Evolutionary conservation across 768 basidiomycete species (phyloP), one percentile per base, ranked within the genome.

Genomic region (Mycena haematopus): DNA sequence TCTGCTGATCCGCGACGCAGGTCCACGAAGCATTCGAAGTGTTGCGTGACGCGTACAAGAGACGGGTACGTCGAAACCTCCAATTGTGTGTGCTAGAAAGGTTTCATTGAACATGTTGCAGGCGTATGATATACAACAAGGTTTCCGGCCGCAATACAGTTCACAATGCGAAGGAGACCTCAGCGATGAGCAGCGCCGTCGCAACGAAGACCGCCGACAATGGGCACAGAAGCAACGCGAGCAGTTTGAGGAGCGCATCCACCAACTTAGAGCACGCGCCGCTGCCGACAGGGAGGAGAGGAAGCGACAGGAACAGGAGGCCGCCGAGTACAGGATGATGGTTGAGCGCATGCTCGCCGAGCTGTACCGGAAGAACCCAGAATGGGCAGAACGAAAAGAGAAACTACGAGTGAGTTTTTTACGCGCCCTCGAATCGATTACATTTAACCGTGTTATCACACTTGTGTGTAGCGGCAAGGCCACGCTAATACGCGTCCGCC

Each of bases 1-100:
- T 65, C 33, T 50, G n/a, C 52, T 46, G 56, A 69, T 57, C 52
- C 38, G 44, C 17, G 25, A 56, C 25, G 66, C 73, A 90, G 87
- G 85, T 88, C 35, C 82, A 83, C 50, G 83, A 86, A 49, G 88
- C 88, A 0, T 89, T 89, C 50, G 80, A 85, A 64, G 76, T 84
- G 15, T 71, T 91, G 61, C 80, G 82, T 40, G 85, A 91, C 73
- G 65, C 78, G 5, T 71, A 77, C 36, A 85, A 82, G 68, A 84
- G 88, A 58, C 80, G 78, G 76, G 89, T 87, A 61, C 54, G 80
- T 65, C 8, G 5, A 21, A 21, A 6, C 40, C n/a, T 21, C 13
- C 1, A 10, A n/a, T 24, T 38, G n/a, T 36, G n/a, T 42, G 44
- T 44, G 40, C 45, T 31, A 31, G 52, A 40, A 3, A 44, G 27